phyloP scores from a whole-genome alignment of 345 rosid species.

The Odontarrhena argentea region DNA sequence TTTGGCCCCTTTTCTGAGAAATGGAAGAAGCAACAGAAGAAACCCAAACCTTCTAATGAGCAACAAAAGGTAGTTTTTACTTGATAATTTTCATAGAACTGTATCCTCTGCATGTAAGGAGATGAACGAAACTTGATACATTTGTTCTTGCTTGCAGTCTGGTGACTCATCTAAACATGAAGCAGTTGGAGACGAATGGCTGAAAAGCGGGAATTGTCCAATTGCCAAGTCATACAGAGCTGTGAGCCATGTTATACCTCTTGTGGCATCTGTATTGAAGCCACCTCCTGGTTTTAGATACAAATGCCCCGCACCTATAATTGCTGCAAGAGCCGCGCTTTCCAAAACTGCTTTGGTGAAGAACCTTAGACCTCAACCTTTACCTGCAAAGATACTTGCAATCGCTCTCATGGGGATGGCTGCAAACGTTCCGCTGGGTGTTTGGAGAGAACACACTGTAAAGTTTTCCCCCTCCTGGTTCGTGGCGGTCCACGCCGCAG shows the following conservation, averaged over 20 bases:
- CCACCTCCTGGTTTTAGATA: constrained; percentile 66
- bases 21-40: constrained; percentile 66
- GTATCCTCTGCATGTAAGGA: too few relatives aligned
- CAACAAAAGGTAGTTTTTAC: constrained; percentile 40
- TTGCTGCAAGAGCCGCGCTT: constrained; percentile 85
- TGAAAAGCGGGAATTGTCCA: constrained; percentile 80
- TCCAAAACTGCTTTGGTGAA: constrained; percentile 74
- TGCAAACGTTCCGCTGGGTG: constrained; percentile 75
- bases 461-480: constrained; percentile 87
- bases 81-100: constrained; percentile 1
- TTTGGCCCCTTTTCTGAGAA: constrained; percentile 68
- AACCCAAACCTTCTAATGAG: constrained; percentile 55
- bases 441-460: constrained; percentile 85
- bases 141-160: constrained; percentile 43
- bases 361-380: constrained; percentile 77
- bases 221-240: constrained; percentile 89
- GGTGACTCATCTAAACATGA: constrained; percentile 62
- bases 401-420: constrained; percentile 92
- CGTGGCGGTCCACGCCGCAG: constrained; percentile 88
- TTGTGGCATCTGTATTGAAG: constrained; percentile 62
- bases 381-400: constrained; percentile 78
- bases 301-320: constrained; percentile 78
- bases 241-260: constrained; percentile 68
- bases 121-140: constrained; percentile 10
- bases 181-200: constrained; percentile 75